These are phyloP conservation scores for Exophiala sideris DNA, from an alignment of 2,329 filamentous ascomycete genomes.

Conservation along the genomic window DNA sequence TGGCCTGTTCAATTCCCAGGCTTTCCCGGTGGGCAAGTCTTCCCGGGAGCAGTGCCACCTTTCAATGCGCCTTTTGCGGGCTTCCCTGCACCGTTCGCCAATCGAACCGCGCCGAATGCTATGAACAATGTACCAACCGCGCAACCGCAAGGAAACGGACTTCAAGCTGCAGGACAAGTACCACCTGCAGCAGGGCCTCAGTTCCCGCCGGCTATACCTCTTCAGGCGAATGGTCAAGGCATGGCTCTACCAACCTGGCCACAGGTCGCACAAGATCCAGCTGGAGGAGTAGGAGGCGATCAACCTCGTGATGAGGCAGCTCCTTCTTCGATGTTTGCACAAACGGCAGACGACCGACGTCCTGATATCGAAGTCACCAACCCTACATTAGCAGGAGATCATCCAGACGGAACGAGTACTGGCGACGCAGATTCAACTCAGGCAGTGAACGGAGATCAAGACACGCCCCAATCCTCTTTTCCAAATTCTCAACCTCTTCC, in stretches of 20 bases:
- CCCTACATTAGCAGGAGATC: neutral
- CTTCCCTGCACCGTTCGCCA: neutral
- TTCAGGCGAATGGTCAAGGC: neutral
- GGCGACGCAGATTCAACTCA: neutral
- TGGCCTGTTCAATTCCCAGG: too few species aligned
- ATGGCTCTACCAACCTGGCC: neutral
- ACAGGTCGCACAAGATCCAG: neutral
- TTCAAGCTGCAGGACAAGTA: neutral
- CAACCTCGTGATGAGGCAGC: too few species aligned
- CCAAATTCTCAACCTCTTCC: constrained; percentile 7
- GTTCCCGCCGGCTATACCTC: neutral
- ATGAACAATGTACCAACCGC: neutral
- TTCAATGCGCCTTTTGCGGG: neutral
- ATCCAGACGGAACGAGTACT: neutral
- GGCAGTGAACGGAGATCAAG: neutral
- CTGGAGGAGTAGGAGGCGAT: neutral
- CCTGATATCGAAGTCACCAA: too few species aligned
- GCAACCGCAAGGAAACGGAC: neutral
- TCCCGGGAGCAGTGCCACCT: neutral
- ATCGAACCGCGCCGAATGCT: neutral
- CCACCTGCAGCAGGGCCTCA: neutral
- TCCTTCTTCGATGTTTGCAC: too few species aligned
- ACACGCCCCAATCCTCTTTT: neutral
- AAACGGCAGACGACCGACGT: too few species aligned
- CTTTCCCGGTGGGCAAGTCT: too few species aligned